These are phyloP conservation scores for Ophiostoma piceae DNA, from an alignment of 2,329 filamentous ascomycete genomes.

Conservation along the genomic window DNA sequence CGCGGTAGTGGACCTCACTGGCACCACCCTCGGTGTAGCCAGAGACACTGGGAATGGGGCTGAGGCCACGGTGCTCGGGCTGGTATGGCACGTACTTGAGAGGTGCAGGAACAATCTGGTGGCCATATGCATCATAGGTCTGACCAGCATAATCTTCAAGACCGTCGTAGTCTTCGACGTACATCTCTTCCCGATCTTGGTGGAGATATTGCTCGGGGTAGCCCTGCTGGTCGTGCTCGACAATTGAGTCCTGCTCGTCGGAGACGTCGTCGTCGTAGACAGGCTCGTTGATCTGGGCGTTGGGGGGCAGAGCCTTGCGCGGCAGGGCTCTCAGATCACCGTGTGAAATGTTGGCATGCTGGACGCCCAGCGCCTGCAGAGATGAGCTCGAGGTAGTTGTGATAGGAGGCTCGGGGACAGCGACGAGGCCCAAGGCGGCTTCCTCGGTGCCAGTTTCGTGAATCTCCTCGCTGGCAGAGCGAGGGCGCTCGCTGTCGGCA, in stretches of 20 bases:
- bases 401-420: conserved; percentile 42
- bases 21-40: conserved; percentile 68
- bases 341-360: conserved; percentile 60
- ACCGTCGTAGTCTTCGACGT: conserved; percentile 38
- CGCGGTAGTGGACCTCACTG: conserved; percentile 53
- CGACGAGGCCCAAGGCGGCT: conserved; percentile 32
- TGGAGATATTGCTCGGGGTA: conserved; percentile 39
- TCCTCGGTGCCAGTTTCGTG: conserved; percentile 38
- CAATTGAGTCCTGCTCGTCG: conserved; percentile 37
- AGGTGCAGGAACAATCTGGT: conserved; percentile 59
- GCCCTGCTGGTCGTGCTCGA: conserved; percentile 39
- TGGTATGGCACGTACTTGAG: conserved; percentile 64
- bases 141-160: conserved; percentile 33
- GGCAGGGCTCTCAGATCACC: conserved; percentile 54
- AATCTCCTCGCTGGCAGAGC: conserved; percentile 59
- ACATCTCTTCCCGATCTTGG: conserved; percentile 22
- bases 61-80: conserved; percentile 65
- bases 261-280: conserved; percentile 36
- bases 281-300: background rate
- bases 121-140: conserved; percentile 48
- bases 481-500: conserved; percentile 67
- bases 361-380: conserved; percentile 59
- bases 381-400: conserved; percentile 46
- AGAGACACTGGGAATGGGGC: conserved; percentile 87
- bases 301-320: conserved; percentile 36